Conservation (phyloP, 2,329 filamentous ascomycete genomes). For the Fusarium sp. region DNA sequence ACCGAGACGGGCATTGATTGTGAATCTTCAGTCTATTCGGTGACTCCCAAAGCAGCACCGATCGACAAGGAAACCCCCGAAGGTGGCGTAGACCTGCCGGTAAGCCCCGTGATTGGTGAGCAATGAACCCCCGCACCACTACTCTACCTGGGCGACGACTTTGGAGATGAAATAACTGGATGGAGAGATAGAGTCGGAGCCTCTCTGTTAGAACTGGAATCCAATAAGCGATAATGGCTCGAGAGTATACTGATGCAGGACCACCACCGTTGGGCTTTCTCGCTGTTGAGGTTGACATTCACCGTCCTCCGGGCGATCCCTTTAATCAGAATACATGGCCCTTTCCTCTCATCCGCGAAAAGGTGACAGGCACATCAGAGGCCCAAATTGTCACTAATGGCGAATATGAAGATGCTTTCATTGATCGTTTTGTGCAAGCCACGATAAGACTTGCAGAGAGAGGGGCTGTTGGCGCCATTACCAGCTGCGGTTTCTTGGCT, state of each 20-base stretch:
- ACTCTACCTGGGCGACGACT: neutral
- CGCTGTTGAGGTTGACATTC: conserved; percentile 46
- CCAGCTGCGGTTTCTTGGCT: conserved; percentile 52
- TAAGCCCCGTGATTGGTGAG: conserved; percentile 22
- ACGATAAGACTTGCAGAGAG: conserved; percentile 45
- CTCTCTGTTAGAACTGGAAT: neutral
- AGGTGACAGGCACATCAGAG: conserved; percentile 43
- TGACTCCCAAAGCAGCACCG: neutral
- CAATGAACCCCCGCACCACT: neutral
- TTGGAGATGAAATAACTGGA: neutral
- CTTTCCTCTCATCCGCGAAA: conserved; percentile 50
- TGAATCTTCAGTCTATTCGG: neutral
- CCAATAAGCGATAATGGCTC: neutral
- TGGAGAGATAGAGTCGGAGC: neutral
- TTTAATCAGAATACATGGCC: conserved; percentile 49
- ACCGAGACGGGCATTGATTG: neutral
- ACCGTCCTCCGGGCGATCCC: conserved; percentile 49
- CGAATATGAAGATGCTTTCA: conserved; percentile 46
- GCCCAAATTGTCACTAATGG: conserved; percentile 44
- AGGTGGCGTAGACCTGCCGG: neutral
- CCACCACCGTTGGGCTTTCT: conserved; percentile 50
- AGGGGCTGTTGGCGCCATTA: conserved; percentile 50
- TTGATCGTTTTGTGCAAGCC: conserved; percentile 48
- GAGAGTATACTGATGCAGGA: neutral
- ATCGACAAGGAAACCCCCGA: neutral